A percentile compares a stretch with the other conserved stretches of the same genome.
Conservation (phyloP, 495 filamentous ascomycete species). For the Aspergillus campestris region DNA sequence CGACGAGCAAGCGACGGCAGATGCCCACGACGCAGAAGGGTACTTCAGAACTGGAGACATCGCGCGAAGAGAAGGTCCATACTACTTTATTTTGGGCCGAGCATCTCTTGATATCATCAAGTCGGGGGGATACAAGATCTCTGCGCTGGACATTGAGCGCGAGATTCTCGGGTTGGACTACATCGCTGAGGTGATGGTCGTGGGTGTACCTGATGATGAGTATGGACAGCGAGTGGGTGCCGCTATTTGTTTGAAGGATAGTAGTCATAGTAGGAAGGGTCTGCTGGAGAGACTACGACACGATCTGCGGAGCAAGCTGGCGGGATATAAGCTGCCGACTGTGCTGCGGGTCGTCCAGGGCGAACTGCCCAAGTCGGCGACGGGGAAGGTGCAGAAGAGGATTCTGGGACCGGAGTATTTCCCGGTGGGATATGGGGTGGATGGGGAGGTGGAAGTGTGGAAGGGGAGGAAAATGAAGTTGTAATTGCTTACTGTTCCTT, state of each 20-base stretch:
- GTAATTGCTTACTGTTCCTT: no score
- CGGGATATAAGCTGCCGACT: conserved; percentile 43
- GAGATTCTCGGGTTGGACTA: conserved; percentile 30
- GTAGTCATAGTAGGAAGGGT: no score
- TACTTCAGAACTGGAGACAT: conserved; percentile 44
- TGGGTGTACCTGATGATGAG: conserved; percentile 35
- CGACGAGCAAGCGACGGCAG: conserved; percentile 30
- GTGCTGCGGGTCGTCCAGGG: conserved; percentile 33
- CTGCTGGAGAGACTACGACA: conserved; percentile 27
- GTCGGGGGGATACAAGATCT: conserved; percentile 40
- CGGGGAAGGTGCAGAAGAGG: conserved; percentile 45
- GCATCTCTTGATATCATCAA: conserved; percentile 42
- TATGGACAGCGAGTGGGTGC: conserved; percentile 45
- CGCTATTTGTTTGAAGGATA: conserved; percentile 31
- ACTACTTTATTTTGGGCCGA: conserved; percentile 42
- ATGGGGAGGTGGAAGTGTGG: conserved; percentile 36
- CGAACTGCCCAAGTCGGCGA: conserved; percentile 41
- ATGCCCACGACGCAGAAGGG: conserved; percentile 33
- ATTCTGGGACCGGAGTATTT: conserved; percentile 38
- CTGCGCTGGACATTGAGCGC: conserved; percentile 36
- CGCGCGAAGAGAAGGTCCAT: conserved; percentile 33
- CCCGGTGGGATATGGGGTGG: conserved; percentile 23
- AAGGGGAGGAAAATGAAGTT: not conserved
- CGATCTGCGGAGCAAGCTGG: conserved; percentile 30
- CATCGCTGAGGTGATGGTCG: conserved; percentile 36